Evolutionary conservation across 352 stramenopile genomes (phyloP), one percentile per base, ranked within the genome.

Genomic region (Globisporangium barbulae): DNA sequence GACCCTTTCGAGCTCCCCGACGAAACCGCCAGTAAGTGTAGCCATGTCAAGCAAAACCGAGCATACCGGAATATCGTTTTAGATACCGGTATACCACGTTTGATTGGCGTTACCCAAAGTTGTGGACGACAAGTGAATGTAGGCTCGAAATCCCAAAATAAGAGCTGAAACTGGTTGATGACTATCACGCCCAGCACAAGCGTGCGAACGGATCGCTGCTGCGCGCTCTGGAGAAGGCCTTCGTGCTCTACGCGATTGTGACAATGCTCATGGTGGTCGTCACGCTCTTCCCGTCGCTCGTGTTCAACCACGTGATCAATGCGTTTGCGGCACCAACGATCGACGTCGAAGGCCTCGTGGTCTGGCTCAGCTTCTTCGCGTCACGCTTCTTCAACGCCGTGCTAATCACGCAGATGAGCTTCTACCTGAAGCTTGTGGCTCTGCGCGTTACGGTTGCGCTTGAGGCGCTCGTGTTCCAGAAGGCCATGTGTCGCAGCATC

Each of bases 251-350:
- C 25, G 25, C 25, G 25, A 28, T 28, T 28, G 25, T 28, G 25
- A 28, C 25, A 28, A 28, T 28, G 25, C 25, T 28, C 25, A 28
- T 28, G 25, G 1, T 28, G 25, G 25, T 2, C 25, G 2, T 39
- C 0, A 63, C 52, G 25, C 53, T 49, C 13, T 79, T 84, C 35
- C 68, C 76, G 2, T 76, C 78, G 2, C 65, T 45, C 0, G 78
- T 88, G 39, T 64, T 88, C 17, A 64, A 76, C 62, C 68, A 81
- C 59, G 73, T 88, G 8, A 69, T 87, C 60, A 67, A 65, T 25
- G 73, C 61, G 30, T 71, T 82, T 30, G 44, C 60, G 0, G 44
- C 49, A 1, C 59, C 68, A 0, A 28, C 55, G 19, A 63, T 84
- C 19, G 66, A 81, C 21, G 31, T 83, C 19, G 21, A 58, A 13